Evolutionary conservation across 208 protist species (phyloP), one percentile per base, ranked within the genome.

Genomic region (Trypanosoma avium): DNA sequence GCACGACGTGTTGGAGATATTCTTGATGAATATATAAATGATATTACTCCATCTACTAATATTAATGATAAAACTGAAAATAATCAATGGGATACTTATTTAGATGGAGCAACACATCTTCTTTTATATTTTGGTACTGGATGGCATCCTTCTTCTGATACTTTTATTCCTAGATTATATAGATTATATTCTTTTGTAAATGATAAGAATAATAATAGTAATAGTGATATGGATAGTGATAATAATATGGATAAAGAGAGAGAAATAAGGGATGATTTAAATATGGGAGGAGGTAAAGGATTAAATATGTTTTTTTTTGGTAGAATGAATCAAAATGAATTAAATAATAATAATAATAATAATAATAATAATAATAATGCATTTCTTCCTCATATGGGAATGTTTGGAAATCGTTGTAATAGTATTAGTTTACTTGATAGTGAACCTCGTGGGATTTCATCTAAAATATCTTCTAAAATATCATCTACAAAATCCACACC

Each of bases 141-240:
- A 15, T 92, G 86, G 86, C 75, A 92, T 58, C 82, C 86, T 0
- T 69, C 71, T 3, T 76, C 76, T 48, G 0, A 49, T n/a, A 64
- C 36, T 33, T 72, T 73, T 36, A 52, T 86, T 38, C 65, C 72
- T 7, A 42, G 58, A 6, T 61, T 92, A 60, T 55, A 60, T 4
- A 57, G 61, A 12, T 61, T 91, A 15, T 67, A 52, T 43, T 43
- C 53, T 13, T 32, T 47, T 24, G 32, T 79, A 15, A 80, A 82
- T 61, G 62, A 46, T 58, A 38, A 50, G 3, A 45, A 46, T 15
- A 36, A 43, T 22, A 17, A 27, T 15, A n/a, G 1, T 15, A 26
- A 50, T 27, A 22, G 45, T 42, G 22, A 21, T 48, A 24, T 58
- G 5, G 48, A 47, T 36, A 24, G 32, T 0, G 6, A 40, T 50